phyloP scores from a whole-genome alignment of 2,329 filamentous ascomycete species.

The Cladosporium sp. region DNA sequence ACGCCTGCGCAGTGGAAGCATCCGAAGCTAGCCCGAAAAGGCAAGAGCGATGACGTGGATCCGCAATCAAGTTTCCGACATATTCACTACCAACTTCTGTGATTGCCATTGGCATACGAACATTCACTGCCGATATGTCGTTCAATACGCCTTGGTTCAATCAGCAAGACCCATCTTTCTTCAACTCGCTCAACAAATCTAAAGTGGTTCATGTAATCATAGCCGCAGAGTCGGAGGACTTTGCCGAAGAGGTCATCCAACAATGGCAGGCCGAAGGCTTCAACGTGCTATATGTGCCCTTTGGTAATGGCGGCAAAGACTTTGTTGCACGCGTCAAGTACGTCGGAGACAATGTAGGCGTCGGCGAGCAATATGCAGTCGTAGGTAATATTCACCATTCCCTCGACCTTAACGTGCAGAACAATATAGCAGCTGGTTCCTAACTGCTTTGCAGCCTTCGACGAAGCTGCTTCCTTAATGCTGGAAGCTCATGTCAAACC shows the following conservation, averaged over 20 bases:
- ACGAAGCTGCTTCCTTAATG: slow-evolving; percentile 56
- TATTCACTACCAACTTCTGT: slow-evolving; percentile 1
- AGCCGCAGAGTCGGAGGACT: slow-evolving; percentile 51
- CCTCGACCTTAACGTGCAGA: background rate
- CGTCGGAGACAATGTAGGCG: slow-evolving; percentile 52
- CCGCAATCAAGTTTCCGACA: background rate
- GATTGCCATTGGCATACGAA: background rate
- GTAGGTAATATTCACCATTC: slow-evolving; percentile 44
- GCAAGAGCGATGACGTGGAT: slow-evolving; percentile 1
- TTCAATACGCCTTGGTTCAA: slow-evolving; percentile 33
- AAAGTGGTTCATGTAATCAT: slow-evolving; percentile 46
- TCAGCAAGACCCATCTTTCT: slow-evolving; percentile 28
- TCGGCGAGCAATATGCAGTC: slow-evolving; percentile 58
- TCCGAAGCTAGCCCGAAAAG: background rate
- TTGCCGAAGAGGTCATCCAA: slow-evolving; percentile 51
- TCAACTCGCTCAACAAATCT: slow-evolving; percentile 35
- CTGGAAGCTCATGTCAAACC: slow-evolving; percentile 57
- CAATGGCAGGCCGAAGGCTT: slow-evolving; percentile 61
- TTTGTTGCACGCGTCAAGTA: slow-evolving; percentile 46
- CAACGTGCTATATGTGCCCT: slow-evolving; percentile 53
- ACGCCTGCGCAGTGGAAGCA: background rate
- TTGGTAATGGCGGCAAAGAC: slow-evolving; percentile 46
- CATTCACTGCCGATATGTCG: slow-evolving; percentile 7
- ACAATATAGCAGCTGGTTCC: background rate
- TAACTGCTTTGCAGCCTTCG: slow-evolving; percentile 48